Evolutionary conservation across 345 rosid species (phyloP).

Genomic region (Moricandia arvensis): DNA sequence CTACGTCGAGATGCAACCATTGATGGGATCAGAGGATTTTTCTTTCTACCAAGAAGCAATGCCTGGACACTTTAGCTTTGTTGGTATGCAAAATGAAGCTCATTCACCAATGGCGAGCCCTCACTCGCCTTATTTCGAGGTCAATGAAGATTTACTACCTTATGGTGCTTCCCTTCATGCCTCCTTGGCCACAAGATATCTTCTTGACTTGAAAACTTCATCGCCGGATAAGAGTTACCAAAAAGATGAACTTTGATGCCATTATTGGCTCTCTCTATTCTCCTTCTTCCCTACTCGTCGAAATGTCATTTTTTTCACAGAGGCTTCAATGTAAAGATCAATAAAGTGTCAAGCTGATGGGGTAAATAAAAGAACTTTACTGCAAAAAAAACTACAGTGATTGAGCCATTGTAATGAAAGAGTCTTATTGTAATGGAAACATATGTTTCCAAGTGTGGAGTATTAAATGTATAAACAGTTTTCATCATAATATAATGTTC

Average conservation of each 20-base stretch:
- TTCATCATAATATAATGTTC: not conserved
- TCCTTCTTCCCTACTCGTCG: slow-evolving; percentile 9
- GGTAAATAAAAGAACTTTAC: slow-evolving; percentile 8
- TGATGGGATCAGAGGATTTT: slow-evolving; percentile 94
- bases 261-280: slow-evolving; percentile 7
- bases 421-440: not conserved
- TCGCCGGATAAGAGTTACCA: slow-evolving; percentile 26
- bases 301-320: slow-evolving; percentile 19
- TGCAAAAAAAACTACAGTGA: not conserved
- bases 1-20: slow-evolving; percentile 54
- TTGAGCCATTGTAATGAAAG: not conserved
- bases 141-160: slow-evolving; percentile 75
- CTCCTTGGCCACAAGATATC: slow-evolving; percentile 66
- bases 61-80: slow-evolving; percentile 69
- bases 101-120: slow-evolving; percentile 34
- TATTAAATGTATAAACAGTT: slow-evolving; percentile 20
- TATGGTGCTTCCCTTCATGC: slow-evolving; percentile 94
- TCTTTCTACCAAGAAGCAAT: slow-evolving; percentile 71
- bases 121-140: slow-evolving; percentile 60
- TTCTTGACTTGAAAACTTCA: slow-evolving; percentile 43
- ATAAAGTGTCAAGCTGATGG: slow-evolving; percentile 16
- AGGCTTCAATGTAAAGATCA: slow-evolving; percentile 33
- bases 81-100: slow-evolving; percentile 64
- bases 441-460: no score
- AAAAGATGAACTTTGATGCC: slow-evolving; percentile 60